Evolutionary conservation across 164 flowering plant species (phyloP), one percentile per base, ranked within the genome.

Genomic region (Platanus orientalis): DNA sequence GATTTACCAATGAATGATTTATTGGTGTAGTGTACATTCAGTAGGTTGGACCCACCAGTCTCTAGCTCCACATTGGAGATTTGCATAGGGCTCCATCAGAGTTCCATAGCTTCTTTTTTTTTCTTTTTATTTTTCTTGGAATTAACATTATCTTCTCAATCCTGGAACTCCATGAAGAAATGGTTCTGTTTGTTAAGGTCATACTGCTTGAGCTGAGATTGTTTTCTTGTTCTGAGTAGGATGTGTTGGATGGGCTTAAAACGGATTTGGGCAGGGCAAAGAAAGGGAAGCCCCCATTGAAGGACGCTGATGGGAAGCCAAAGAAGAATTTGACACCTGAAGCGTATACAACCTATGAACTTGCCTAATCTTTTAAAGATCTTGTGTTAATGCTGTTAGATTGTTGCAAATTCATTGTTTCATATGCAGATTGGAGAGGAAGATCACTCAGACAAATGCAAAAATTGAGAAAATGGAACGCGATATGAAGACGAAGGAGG

Each of bases 231-330:
- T 67, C 28, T 66, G 66, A 66, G 39, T 71, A 95, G 99, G 75
- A 47, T 30, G 58, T 66, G 47, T 27, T 88, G 68, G 84, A 86
- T 57, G 96, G 74, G 54, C 78, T 95, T 60, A 64, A 83, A 70
- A 69, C 57, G 32, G 97, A 95, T 77, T 71, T 92, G 76, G 76
- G 71, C 24, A 78, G 96, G 66, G 94, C 98, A 34, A 92, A 81
- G 72, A 92, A 87, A 81, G 98, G 99, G 62, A 90, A 90, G 77
- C 88, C 97, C n/a, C 97, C 96, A 14, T 49, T 84, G 77, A 90
- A 80, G 76, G 82, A 66, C 67, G 71, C 87, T 54, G 87, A 86
- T 72, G 97, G 99, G 61, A 92, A 90, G 76, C 75, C 58, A 48
- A 89, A 83, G 82, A 90, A 75, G 76, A 90, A 83, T 65, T 65